phyloP scores from a whole-genome alignment of 345 rosid species.

The Cardamine chenopodiifolia region DNA sequence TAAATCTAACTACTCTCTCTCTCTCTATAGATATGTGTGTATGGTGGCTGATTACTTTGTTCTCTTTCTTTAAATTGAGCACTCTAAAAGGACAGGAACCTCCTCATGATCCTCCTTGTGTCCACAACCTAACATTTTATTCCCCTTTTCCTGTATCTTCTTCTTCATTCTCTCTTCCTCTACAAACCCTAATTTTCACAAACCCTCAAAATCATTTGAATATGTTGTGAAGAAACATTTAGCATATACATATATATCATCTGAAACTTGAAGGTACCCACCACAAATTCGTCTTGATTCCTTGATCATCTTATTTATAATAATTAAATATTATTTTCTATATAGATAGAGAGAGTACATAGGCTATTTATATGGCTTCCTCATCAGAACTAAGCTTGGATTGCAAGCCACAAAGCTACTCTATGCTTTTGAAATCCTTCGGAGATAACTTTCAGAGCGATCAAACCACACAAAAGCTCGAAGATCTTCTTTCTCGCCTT shows the following conservation, averaged over 20 bases:
- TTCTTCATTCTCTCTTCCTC: constrained; percentile 23
- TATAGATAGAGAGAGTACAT: constrained; percentile 6
- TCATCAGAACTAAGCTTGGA: constrained; percentile 81
- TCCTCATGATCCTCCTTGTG: constrained; percentile 48
- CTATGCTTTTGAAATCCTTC: constrained; percentile 84
- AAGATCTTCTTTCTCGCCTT: constrained; percentile 78
- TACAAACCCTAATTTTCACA: constrained; percentile 42
- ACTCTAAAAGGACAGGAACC: constrained; percentile 48
- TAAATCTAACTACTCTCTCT: too few relatives aligned
- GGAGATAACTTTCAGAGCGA: constrained; percentile 61
- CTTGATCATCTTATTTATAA: constrained; percentile 11
- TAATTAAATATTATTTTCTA: constrained; percentile 19
- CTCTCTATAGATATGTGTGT: constrained; percentile 9
- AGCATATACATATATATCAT: constrained; percentile 29
- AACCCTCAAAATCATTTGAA: constrained; percentile 36
- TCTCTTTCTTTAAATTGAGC: constrained; percentile 42
- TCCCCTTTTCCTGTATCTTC: constrained; percentile 31
- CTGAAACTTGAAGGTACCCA: constrained; percentile 9
- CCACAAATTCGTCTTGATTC: constrained; percentile 30
- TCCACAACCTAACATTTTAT: constrained; percentile 44
- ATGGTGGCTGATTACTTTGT: constrained; percentile 42
- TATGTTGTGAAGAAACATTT: constrained; percentile 15
- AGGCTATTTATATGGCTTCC: constrained; percentile 59
- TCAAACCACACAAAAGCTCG: constrained; percentile 73
- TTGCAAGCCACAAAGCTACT: constrained; percentile 83